Evolutionary conservation across 257 asterid species (phyloP).

Genomic region (Pogostemon cablin): DNA sequence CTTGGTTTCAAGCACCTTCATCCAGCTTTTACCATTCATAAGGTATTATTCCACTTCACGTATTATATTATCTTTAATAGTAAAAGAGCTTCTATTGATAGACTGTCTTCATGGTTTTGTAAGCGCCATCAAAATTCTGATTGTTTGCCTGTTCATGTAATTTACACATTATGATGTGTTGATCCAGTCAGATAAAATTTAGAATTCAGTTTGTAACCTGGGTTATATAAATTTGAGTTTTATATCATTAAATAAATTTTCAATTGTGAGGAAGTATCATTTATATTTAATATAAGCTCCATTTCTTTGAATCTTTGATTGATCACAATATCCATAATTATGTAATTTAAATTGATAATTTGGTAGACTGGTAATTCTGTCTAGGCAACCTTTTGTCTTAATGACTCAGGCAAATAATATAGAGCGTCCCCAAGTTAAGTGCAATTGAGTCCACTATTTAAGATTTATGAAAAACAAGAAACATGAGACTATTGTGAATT

Average conservation of each 20-base stretch:
- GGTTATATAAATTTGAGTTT: not conserved
- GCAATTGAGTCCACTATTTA: not conserved
- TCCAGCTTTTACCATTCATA: conserved; percentile 94
- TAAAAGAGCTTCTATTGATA: conserved; percentile 10
- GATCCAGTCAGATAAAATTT: conserved; percentile 21
- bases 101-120: conserved; percentile 1
- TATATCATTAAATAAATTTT: too few relatives aligned
- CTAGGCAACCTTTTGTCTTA: not conserved
- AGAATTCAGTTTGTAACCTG: not conserved
- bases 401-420: conserved; percentile 1
- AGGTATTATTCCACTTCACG: conserved; percentile 51
- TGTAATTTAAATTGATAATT: not conserved
- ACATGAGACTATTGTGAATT: not conserved
- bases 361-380: not conserved
- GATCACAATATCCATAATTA: not conserved
- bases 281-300: not conserved
- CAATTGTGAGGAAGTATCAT: too few relatives aligned
- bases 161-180: not conserved
- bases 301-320: not conserved
- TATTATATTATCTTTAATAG: conserved; percentile 24
- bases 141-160: not conserved
- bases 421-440: not conserved
- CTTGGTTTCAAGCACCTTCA: conserved; percentile 96
- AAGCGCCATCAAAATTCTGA: conserved; percentile 15
- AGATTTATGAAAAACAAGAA: conserved; percentile 23